Percentiles rank a stretch among this genome's conserved stretches.
phyloP scores from a whole-genome alignment of 371 early-diverging fungal species.

The Mortierella sp. region DNA sequence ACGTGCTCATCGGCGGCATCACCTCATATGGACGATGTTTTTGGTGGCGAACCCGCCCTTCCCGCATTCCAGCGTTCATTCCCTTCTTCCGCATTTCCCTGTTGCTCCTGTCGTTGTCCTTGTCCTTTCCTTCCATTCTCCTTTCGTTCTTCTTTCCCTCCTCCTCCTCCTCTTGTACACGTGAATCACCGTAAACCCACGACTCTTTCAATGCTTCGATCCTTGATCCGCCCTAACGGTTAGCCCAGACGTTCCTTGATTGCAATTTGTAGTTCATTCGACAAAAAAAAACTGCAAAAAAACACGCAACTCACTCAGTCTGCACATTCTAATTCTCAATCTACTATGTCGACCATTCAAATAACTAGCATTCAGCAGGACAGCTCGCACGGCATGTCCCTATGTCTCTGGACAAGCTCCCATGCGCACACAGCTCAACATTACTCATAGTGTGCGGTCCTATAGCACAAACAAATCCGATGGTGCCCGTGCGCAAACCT shows the following conservation, averaged over 20 bases:
- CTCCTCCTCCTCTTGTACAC: not conserved
- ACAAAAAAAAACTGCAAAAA: too few relatives aligned
- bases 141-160: not conserved
- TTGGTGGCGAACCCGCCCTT: too few relatives aligned
- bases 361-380: constrained; percentile 3
- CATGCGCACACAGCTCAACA: constrained; percentile 1
- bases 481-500: constrained; percentile 36
- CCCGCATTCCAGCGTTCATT: too few relatives aligned
- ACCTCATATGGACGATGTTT: too few relatives aligned
- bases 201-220: constrained; percentile 23
- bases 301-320: too few relatives aligned
- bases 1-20: too few relatives aligned
- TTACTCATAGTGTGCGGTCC: constrained; percentile 1
- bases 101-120: too few relatives aligned
- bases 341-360: constrained; percentile 11
- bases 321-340: constrained; percentile 30
- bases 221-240: constrained; percentile 23
- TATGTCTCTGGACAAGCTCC: not conserved
- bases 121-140: too few relatives aligned
- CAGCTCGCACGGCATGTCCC: not conserved
- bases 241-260: too few relatives aligned
- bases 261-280: too few relatives aligned
- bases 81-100: too few relatives aligned
- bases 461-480: constrained; percentile 25
- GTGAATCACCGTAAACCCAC: too few relatives aligned